Percentiles rank a stretch among this genome's conserved stretches.
phyloP scores from a whole-genome alignment of 164 flowering plant species.

The Vitis vinifera region ASM3070453v1 NC_081806.1:19439001-19439500 shows the following conservation, averaged over 20 bases:
- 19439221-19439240: background rate
- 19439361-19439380: constrained; percentile 74
- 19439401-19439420: constrained; percentile 28
- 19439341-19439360: constrained; percentile 79
- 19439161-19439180: too few relatives aligned
- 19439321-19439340: constrained; percentile 92
- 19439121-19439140: too few relatives aligned
- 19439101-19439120: too few relatives aligned
- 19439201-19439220: too few relatives aligned
- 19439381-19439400: constrained; percentile 64
- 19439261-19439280: background rate
- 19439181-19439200: too few relatives aligned
- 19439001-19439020: too few relatives aligned
- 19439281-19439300: background rate
- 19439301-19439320: constrained; percentile 4
- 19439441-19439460: background rate
- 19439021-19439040: too few relatives aligned
- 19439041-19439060: too few relatives aligned
- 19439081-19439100: too few relatives aligned
- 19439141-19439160: too few relatives aligned
- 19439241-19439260: background rate
- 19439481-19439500: constrained; percentile 18
- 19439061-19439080: too few relatives aligned
- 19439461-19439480: constrained; percentile 8
- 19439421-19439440: background rate